Evolutionary conservation across 2,329 filamentous ascomycete species (phyloP).

Genomic region (Ceratocystis colombiana): DNA sequence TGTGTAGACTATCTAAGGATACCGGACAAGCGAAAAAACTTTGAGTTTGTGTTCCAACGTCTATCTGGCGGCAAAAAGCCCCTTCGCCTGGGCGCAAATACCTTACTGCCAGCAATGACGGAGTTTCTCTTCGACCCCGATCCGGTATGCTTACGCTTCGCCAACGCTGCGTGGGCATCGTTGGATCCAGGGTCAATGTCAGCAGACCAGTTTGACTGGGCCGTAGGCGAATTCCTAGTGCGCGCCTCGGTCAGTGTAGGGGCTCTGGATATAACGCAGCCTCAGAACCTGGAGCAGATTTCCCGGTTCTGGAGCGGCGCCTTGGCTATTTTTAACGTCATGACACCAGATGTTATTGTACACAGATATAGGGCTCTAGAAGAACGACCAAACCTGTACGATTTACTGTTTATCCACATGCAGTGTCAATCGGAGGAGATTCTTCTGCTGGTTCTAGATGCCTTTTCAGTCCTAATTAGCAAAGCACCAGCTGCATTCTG

Average conservation of each 20-base stretch:
- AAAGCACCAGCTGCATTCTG: slow-evolving; percentile 75
- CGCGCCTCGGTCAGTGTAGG: slow-evolving; percentile 55
- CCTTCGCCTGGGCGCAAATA: slow-evolving; percentile 62
- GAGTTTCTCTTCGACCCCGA: slow-evolving; percentile 73
- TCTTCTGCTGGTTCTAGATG: slow-evolving; percentile 58
- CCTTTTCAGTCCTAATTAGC: slow-evolving; percentile 59
- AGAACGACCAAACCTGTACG: slow-evolving; percentile 61
- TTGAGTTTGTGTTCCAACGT: slow-evolving; percentile 73
- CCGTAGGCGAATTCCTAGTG: slow-evolving; percentile 63
- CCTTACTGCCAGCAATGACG: slow-evolving; percentile 71
- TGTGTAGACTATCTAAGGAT: slow-evolving; percentile 63
- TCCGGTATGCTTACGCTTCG: slow-evolving; percentile 54
- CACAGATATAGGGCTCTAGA: slow-evolving; percentile 72
- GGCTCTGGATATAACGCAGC: slow-evolving; percentile 35
- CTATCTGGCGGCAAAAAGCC: slow-evolving; percentile 64
- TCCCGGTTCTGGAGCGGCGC: slow-evolving; percentile 72
- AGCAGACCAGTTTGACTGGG: slow-evolving; percentile 74
- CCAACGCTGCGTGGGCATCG: slow-evolving; percentile 56
- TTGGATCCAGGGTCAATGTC: slow-evolving; percentile 53
- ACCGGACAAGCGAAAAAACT: slow-evolving; percentile 46
- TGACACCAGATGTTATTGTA: slow-evolving; percentile 64
- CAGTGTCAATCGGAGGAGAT: slow-evolving; percentile 45
- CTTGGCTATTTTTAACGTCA: slow-evolving; percentile 58
- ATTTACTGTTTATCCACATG: slow-evolving; percentile 48
- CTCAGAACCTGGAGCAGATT: slow-evolving; percentile 39